Conservation (phyloP, 108 stramenopile species). For the Schizochytrium sp. region DNA sequence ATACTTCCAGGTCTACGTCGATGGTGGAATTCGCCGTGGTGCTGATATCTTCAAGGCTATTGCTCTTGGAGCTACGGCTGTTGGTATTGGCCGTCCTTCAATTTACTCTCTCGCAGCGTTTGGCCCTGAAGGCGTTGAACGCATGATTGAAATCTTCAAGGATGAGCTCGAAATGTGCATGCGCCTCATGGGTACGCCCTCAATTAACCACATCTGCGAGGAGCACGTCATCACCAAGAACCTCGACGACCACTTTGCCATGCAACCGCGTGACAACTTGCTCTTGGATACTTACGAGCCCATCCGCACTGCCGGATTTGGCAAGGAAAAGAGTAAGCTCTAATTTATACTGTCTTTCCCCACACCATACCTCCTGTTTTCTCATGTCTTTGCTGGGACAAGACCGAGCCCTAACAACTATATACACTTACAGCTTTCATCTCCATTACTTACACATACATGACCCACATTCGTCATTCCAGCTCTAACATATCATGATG, state of each 20-base stretch:
- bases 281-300: conserved; percentile 46
- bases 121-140: conserved; percentile 52
- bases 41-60: conserved; percentile 59
- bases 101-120: conserved; percentile 56
- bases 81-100: conserved; percentile 57
- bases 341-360: background rate
- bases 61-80: conserved; percentile 54
- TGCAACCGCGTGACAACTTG: conserved; percentile 25
- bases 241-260: conserved; percentile 44
- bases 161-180: conserved; percentile 59
- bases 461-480: too few species aligned
- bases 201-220: background rate
- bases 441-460: too few species aligned
- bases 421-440: too few species aligned
- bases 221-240: conserved; percentile 41
- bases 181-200: conserved; percentile 45
- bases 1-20: conserved; percentile 54
- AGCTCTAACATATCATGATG: too few species aligned
- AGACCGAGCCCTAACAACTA: too few species aligned
- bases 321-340: conserved; percentile 31
- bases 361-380: background rate
- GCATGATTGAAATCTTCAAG: conserved; percentile 61
- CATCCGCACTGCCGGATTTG: conserved; percentile 34
- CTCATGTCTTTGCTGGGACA: too few species aligned
- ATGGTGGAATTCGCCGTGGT: conserved; percentile 54